A percentile compares a stretch with the other conserved stretches of the same genome.
Conservation (phyloP, 495 filamentous ascomycete species). For the Hyaloscypha variabilis region DNA sequence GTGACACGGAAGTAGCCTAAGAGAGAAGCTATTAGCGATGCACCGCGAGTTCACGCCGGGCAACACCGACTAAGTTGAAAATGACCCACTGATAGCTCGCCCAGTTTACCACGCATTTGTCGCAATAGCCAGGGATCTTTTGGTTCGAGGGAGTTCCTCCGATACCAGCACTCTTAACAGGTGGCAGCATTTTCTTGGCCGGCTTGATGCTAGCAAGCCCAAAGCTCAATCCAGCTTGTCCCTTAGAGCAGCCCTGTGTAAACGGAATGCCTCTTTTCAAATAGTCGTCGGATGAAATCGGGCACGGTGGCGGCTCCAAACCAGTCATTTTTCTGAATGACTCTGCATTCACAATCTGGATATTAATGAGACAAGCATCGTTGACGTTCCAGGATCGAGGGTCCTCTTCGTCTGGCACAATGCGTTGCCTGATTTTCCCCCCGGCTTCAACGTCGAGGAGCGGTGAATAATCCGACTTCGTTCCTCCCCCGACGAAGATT, state of each 20-base stretch:
- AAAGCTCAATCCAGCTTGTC: background rate
- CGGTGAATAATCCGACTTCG: slow-evolving; percentile 11
- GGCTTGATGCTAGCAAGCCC: slow-evolving; percentile 1
- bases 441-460: slow-evolving; percentile 9
- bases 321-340: slow-evolving; percentile 11
- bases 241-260: background rate
- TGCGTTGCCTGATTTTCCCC: slow-evolving; percentile 11
- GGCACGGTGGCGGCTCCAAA: slow-evolving; percentile 9
- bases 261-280: slow-evolving; percentile 12
- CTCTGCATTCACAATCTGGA: slow-evolving; percentile 11
- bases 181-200: background rate
- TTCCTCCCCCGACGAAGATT: slow-evolving; percentile 7
- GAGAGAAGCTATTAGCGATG: background rate
- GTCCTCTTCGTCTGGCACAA: slow-evolving; percentile 11
- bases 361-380: slow-evolving; percentile 10
- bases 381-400: slow-evolving; percentile 12
- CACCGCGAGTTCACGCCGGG: slow-evolving; percentile 1
- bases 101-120: background rate
- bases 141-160: background rate
- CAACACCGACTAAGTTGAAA: background rate
- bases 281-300: slow-evolving; percentile 10
- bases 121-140: slow-evolving; percentile 1
- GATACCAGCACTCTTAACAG: background rate
- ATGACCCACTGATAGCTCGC: background rate
- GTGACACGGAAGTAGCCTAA: background rate